Evolutionary conservation across 371 early-diverging fungal genomes (phyloP).

Genomic region (Rhizomucor miehei): DNA sequence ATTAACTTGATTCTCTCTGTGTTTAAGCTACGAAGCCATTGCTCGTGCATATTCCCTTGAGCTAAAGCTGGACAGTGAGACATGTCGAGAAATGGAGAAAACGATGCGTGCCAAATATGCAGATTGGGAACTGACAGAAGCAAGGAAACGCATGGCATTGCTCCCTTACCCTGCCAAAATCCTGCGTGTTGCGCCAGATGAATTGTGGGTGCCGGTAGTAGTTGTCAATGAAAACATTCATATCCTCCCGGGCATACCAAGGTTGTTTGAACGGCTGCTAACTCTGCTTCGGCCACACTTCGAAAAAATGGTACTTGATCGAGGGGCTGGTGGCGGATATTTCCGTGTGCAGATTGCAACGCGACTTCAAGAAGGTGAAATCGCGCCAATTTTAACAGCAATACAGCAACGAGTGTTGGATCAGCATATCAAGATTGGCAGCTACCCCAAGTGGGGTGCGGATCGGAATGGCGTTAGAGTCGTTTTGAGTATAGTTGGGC

Average conservation of each 20-base stretch:
- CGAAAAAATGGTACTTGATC: constrained; percentile 12
- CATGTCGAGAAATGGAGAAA: constrained; percentile 55
- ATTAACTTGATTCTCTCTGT: not conserved
- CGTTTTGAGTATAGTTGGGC: constrained; percentile 54
- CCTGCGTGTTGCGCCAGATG: constrained; percentile 32
- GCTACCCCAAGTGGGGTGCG: constrained; percentile 63
- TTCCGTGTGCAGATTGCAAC: constrained; percentile 59
- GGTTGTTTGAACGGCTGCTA: constrained; percentile 56
- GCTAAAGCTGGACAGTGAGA: constrained; percentile 52
- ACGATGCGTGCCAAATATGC: constrained; percentile 10
- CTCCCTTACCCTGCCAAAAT: constrained; percentile 53
- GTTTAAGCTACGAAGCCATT: constrained; percentile 63
- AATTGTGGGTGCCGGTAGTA: constrained; percentile 66
- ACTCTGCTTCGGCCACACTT: constrained; percentile 30
- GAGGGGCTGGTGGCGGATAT: constrained; percentile 25
- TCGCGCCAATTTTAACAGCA: constrained; percentile 49
- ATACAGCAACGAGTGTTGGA: constrained; percentile 40
- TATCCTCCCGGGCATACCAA: constrained; percentile 73
- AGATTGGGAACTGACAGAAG: constrained; percentile 40
- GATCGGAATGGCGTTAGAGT: constrained; percentile 31
- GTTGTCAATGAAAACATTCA: constrained; percentile 51
- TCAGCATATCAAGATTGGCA: constrained; percentile 59
- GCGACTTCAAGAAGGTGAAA: constrained; percentile 45
- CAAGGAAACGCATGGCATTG: constrained; percentile 67
- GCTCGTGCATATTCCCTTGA: constrained; percentile 56